phyloP scores from a whole-genome alignment of 2,329 filamentous ascomycete species.

The Aureobasidium sp. region DNA sequence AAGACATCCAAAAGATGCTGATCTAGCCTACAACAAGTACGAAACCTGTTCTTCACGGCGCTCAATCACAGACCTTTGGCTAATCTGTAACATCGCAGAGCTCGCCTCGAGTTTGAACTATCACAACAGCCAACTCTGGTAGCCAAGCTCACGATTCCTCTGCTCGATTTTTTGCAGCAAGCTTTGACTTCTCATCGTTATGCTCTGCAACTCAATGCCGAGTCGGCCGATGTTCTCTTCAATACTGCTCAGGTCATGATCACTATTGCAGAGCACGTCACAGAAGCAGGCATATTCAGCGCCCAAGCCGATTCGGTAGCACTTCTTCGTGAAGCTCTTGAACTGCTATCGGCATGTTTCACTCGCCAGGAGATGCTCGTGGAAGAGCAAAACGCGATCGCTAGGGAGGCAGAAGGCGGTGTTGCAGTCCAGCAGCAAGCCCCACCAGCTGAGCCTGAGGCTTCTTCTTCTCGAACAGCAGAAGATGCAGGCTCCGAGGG shows the following conservation, averaged over 20 bases:
- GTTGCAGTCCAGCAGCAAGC: conserved; percentile 22
- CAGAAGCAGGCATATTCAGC: conserved; percentile 44
- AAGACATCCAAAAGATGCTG: conserved; percentile 55
- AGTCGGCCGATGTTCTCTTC: conserved; percentile 61
- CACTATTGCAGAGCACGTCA: conserved; percentile 53
- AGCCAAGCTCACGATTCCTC: conserved; percentile 47
- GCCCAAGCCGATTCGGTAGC: conserved; percentile 41
- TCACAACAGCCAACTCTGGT: conserved; percentile 57
- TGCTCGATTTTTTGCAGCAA: conserved; percentile 48
- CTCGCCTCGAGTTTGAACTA: conserved; percentile 61
- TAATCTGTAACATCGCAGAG: conserved; percentile 35
- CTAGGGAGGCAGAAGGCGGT: conserved; percentile 15
- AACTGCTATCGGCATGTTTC: conserved; percentile 48
- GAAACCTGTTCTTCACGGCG: conserved; percentile 18
- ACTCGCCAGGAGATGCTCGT: conserved; percentile 39
- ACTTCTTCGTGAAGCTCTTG: conserved; percentile 52
- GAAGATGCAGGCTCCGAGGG: conserved; percentile 25
- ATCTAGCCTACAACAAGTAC: conserved; percentile 68
- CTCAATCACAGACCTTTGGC: background rate
- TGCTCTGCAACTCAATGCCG: conserved; percentile 50
- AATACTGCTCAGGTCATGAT: conserved; percentile 64
- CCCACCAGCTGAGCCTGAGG: conserved; percentile 23
- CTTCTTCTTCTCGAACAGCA: conserved; percentile 6
- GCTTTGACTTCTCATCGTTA: conserved; percentile 57
- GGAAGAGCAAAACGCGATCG: conserved; percentile 30